A percentile compares a stretch with the other conserved stretches of the same genome.
phyloP scores from a whole-genome alignment of 352 stramenopile genomes.

The Pythium myriotylum region DNA sequence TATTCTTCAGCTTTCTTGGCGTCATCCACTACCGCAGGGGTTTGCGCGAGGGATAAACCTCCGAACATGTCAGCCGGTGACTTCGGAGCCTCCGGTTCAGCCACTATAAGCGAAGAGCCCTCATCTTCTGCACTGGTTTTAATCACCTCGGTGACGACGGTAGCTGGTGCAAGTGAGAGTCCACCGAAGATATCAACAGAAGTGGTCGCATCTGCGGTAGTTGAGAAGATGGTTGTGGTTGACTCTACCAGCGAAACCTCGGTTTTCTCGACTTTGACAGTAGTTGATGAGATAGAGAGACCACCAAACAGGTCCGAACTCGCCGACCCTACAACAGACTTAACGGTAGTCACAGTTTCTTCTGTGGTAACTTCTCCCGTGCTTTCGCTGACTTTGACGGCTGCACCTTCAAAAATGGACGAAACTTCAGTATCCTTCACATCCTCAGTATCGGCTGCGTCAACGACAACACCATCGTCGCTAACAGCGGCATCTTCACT shows the following conservation, averaged over 20 bases:
- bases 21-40: neutral
- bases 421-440: neutral
- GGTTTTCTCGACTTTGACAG: neutral
- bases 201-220: neutral
- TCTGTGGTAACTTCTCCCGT: neutral
- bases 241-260: no score
- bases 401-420: neutral
- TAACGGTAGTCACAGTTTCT: neutral
- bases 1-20: conserved; percentile 6
- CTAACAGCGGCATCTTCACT: neutral
- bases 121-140: conserved; percentile 5
- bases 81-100: no score
- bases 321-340: neutral
- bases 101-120: neutral
- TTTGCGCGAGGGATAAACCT: conserved; percentile 9
- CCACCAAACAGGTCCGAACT: conserved; percentile 14
- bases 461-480: conserved; percentile 6
- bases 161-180: conserved; percentile 7
- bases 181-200: conserved; percentile 22
- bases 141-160: neutral
- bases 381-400: neutral
- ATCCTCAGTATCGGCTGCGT: neutral
- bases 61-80: conserved; percentile 22
- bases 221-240: no score
- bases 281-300: conserved; percentile 8